Percentiles rank a stretch among this genome's conserved stretches.
phyloP scores from a whole-genome alignment of 2,329 filamentous ascomycete genomes.

The Colletotrichum cereale region DNA sequence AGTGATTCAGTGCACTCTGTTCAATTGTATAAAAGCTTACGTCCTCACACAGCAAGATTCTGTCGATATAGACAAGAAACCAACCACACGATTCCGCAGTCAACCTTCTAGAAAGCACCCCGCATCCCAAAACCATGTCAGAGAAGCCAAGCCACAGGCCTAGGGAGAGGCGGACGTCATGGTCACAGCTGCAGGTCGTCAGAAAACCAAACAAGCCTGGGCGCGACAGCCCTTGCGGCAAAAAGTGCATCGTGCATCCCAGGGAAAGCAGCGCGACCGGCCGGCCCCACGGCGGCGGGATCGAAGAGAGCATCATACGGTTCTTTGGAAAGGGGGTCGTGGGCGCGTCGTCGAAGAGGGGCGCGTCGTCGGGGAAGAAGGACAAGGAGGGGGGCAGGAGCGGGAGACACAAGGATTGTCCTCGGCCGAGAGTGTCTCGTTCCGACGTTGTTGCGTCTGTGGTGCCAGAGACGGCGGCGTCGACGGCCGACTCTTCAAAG shows the following conservation, averaged over 20 bases:
- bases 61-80: accelerated
- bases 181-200: slow-evolving; percentile 1
- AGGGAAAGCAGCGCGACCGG: neutral
- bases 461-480: neutral
- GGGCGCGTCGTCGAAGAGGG: neutral
- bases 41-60: neutral
- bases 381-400: neutral
- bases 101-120: neutral
- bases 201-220: slow-evolving; percentile 20
- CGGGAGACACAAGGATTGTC: slow-evolving; percentile 13
- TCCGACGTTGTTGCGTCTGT: neutral
- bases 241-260: slow-evolving; percentile 18
- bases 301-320: slow-evolving; percentile 1
- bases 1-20: neutral
- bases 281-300: neutral
- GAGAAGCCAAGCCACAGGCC: neutral
- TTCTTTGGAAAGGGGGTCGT: slow-evolving; percentile 27
- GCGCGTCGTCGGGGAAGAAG: slow-evolving; percentile 7
- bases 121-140: neutral
- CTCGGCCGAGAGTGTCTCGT: slow-evolving; percentile 7
- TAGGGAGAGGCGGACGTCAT: neutral
- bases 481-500: neutral
- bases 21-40: neutral
- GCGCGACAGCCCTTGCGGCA: slow-evolving; percentile 18
- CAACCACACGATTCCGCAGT: neutral